phyloP scores from a whole-genome alignment of 2,329 filamentous ascomycete genomes.

The Cercospora sp. region DNA sequence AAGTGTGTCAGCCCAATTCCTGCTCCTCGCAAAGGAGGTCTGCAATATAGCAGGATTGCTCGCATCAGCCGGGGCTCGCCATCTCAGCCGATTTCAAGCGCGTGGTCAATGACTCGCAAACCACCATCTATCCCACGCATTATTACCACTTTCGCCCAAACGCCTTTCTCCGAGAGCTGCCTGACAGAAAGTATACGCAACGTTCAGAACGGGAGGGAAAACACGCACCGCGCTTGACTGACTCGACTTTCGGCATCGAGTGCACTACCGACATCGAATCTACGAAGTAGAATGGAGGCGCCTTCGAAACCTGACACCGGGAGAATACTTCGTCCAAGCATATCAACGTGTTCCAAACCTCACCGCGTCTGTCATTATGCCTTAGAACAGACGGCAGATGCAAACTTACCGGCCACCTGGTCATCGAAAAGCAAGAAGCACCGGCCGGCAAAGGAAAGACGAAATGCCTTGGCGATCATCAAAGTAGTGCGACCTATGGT shows the following conservation, averaged over 20 bases:
- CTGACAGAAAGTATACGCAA: background rate
- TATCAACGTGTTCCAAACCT: constrained; percentile 4
- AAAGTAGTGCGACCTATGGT: constrained; percentile 2
- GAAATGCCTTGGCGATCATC: background rate
- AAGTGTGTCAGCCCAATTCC: background rate
- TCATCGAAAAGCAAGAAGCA: background rate
- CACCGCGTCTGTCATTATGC: constrained; percentile 11
- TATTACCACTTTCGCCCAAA: background rate
- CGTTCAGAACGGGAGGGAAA: background rate
- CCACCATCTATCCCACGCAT: background rate
- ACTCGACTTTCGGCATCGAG: constrained; percentile 5
- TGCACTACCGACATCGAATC: background rate
- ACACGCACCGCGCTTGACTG: background rate
- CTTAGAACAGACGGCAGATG: constrained; percentile 1
- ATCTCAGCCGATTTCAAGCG: background rate
- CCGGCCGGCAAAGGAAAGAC: background rate
- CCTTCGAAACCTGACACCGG: background rate
- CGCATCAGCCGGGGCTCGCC: background rate
- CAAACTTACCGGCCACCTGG: background rate
- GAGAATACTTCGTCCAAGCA: background rate
- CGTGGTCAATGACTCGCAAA: background rate
- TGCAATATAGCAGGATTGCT: background rate
- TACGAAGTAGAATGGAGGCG: background rate
- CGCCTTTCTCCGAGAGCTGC: background rate
- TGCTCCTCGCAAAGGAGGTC: background rate